Evolutionary conservation across 768 basidiomycete genomes (phyloP), one percentile per base, ranked within the genome.

Genomic region (Tulasnella sp.): DNA sequence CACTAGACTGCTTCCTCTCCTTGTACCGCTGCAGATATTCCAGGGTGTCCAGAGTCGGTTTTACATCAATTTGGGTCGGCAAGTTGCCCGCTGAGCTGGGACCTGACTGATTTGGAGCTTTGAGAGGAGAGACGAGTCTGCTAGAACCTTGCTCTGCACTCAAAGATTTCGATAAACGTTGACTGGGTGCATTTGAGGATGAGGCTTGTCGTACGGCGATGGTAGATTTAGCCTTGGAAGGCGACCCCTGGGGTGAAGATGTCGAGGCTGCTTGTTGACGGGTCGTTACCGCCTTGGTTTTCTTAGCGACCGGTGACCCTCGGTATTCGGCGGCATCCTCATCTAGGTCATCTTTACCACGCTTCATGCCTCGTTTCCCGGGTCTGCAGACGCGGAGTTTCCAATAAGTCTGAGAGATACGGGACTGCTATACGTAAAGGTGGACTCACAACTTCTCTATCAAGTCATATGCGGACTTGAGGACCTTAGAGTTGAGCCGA

Each of bases 401-500:
- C 42, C 55, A 42, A n/a, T 19, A 56, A 51, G 11, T 21, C 4
- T 13, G 17, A 17, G 5, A 8, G 13, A 29, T 3, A 32, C 38
- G 26, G 17, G 1, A 44, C 15, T 17, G 27, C 19, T 56, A 44
- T 17, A n/a, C 21, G 17, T n/a, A 19, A 21, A 27, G 23, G 15
- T 15, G 15, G 38, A 47, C 52, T 38, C 23, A 53, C 52, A 38
- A 23, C 7, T 23, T 32, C 13, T 56, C 55, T 8, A 56, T 56
- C 3, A 8, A 17, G n/a, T 61, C 61, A 44, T 48, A 63, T 4
- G 48, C 47, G 19, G 48, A 50, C 24, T 34, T 42, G 9, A 63
- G 15, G 15, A 63, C 61, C 47, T 47, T 61, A 17, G 15, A 51
- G 60, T 63, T 63, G 23, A 38, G 13, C 15, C 61, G 44, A 19